Evolutionary conservation across 495 filamentous ascomycete species (phyloP).

Genomic region (Aspergillus leporis): DNA sequence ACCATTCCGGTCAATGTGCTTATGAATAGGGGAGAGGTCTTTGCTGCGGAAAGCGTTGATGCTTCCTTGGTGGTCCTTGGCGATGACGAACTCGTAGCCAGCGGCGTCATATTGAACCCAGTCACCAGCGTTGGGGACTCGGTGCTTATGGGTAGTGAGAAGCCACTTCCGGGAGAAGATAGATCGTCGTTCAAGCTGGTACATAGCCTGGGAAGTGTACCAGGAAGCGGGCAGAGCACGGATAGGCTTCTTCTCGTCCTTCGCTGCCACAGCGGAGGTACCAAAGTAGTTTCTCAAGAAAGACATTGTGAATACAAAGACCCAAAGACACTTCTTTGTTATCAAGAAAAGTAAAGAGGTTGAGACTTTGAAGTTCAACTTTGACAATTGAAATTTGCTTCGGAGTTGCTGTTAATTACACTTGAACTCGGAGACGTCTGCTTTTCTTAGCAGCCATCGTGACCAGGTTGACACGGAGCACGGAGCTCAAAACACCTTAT

Average conservation of each 20-base stretch:
- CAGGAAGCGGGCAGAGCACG: slow-evolving; percentile 48
- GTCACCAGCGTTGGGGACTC: slow-evolving; percentile 51
- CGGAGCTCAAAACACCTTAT: neutral
- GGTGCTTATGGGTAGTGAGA: slow-evolving; percentile 48
- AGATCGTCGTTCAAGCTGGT: slow-evolving; percentile 53
- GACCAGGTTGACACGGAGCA: neutral
- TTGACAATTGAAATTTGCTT: neutral
- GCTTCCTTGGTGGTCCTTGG: slow-evolving; percentile 45
- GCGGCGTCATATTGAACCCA: slow-evolving; percentile 48
- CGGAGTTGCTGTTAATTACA: neutral
- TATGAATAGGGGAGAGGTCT: slow-evolving; percentile 44
- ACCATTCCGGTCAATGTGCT: slow-evolving; percentile 46
- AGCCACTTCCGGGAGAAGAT: slow-evolving; percentile 57
- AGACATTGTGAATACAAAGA: neutral
- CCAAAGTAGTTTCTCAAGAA: slow-evolving; percentile 26
- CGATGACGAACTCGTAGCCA: slow-evolving; percentile 50
- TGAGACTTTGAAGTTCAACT: neutral
- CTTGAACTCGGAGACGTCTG: neutral
- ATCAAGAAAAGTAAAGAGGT: neutral
- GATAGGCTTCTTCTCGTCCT: slow-evolving; percentile 19
- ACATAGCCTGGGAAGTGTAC: slow-evolving; percentile 52
- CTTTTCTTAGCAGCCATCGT: neutral
- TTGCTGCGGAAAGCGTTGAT: slow-evolving; percentile 62
- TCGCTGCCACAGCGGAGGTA: slow-evolving; percentile 11
- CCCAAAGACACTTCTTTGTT: neutral